Evolutionary conservation across 1,139 yeast species (phyloP).

Genomic region (Debaryomyces fabryi): DNA sequence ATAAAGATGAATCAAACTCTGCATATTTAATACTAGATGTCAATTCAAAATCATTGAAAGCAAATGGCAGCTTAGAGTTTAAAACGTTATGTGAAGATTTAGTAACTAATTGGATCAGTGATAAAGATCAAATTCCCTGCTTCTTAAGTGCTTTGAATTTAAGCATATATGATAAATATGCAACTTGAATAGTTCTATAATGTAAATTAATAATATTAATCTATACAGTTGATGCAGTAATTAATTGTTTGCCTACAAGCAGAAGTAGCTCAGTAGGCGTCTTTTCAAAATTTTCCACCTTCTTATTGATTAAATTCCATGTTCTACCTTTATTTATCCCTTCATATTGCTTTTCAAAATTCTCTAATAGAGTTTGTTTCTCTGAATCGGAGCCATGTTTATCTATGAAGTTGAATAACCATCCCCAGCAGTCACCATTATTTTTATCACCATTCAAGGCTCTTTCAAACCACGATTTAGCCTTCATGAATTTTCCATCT

Average conservation of each 20-base stretch:
- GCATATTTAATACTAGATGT: slow-evolving; percentile 44
- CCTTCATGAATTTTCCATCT: slow-evolving; percentile 66
- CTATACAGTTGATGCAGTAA: slow-evolving; percentile 5
- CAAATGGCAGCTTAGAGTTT: slow-evolving; percentile 48
- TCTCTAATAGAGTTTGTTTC: slow-evolving; percentile 14
- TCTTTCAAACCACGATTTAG: slow-evolving; percentile 76
- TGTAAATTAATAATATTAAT: neutral
- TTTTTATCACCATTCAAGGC: slow-evolving; percentile 54
- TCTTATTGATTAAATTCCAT: slow-evolving; percentile 57
- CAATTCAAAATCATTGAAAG: slow-evolving; percentile 40
- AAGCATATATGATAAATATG: slow-evolving; percentile 53
- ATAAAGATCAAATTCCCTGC: slow-evolving; percentile 74
- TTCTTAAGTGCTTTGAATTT: slow-evolving; percentile 77
- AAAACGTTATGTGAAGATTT: slow-evolving; percentile 57
- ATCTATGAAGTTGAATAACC: slow-evolving; percentile 52
- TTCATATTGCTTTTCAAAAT: slow-evolving; percentile 33
- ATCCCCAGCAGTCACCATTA: slow-evolving; percentile 80
- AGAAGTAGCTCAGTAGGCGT: slow-evolving; percentile 39
- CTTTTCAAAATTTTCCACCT: slow-evolving; percentile 42
- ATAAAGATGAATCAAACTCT: slow-evolving; percentile 19
- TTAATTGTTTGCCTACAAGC: slow-evolving; percentile 21
- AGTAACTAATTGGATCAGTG: slow-evolving; percentile 67
- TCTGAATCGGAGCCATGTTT: slow-evolving; percentile 30
- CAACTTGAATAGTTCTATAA: slow-evolving; percentile 5
- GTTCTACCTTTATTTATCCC: slow-evolving; percentile 60